Base-by-base conservation (phyloP, 2,329 filamentous ascomycete genomes). In the Fusarium domesticum region DNA sequence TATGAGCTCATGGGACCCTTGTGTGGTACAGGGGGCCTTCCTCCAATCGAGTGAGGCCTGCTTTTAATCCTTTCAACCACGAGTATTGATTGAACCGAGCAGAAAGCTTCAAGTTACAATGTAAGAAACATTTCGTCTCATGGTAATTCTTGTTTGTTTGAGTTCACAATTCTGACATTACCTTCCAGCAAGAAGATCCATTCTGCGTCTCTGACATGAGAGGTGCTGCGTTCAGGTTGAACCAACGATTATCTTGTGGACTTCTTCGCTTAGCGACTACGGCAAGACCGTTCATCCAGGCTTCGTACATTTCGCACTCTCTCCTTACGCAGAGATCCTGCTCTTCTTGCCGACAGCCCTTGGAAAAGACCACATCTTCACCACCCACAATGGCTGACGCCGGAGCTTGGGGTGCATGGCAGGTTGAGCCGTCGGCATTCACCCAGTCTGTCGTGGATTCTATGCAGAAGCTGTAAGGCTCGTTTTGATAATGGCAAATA, bases 401-500 rank as follows among this genome's bases (percentile, higher is more conserved):
- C 19, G 61, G 64, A 38, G 56, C 67, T 6, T 68, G 65, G 65
- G 67, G 67, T 20, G 67, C 67, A 12, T 70, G 67, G 67, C 67
- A 70, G 59, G 64, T 65, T 34, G 57, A 65, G 59, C 50, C 65
- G 5, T 59, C 65, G 39, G 48, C 48, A 44, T 78, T 80, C 48
- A 78, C 73, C 12, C 66, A 72, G 61, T 62, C 68, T n/a, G 89
- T 95, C 38, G 85, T 95, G 45, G 74, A 75, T 58, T 84, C 88
- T 8, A 91, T 96, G 86, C 81, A 79, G 61, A 84, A 80, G 65
- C 73, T 96, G 85, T 92, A 70, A 6, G 12, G 5, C 30, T 18
- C 18, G 10, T 33, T 19, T 12, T 16, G 14, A 3, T 32, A 6
- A 6, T 18, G n/a, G 8, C 10, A 15, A 15, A 15, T n/a, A 15